These are phyloP conservation scores for Botrytis sinoallii DNA, from an alignment of 2,329 filamentous ascomycete species.

Conservation along the genomic window DNA sequence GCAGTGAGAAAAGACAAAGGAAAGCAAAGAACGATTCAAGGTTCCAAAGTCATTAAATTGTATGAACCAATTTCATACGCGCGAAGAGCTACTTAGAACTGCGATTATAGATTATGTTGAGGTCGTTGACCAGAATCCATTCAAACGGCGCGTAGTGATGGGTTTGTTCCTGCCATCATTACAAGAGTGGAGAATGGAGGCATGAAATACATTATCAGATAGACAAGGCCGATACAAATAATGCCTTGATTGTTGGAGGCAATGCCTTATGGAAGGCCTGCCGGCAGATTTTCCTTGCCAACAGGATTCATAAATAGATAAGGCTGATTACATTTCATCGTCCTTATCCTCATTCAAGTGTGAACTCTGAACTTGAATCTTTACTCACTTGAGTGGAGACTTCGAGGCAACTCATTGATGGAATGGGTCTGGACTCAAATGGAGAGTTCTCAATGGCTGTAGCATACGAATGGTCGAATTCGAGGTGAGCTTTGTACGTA, in stretches of 20 bases:
- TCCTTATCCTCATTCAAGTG: background rate
- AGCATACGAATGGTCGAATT: background rate
- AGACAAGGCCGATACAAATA: background rate
- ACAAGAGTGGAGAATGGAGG: background rate
- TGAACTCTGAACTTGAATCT: background rate
- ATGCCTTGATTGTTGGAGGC: background rate
- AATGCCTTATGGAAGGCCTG: background rate
- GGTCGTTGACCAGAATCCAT: background rate
- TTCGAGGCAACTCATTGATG: no score
- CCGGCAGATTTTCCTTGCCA: background rate
- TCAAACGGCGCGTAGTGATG: background rate
- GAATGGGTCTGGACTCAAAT: background rate
- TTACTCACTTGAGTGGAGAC: background rate
- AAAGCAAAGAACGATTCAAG: background rate
- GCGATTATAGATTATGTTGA: background rate
- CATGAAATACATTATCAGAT: background rate
- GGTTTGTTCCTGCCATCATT: background rate
- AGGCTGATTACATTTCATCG: background rate
- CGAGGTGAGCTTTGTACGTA: background rate
- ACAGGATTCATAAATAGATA: background rate
- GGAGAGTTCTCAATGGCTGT: background rate
- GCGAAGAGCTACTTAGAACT: background rate
- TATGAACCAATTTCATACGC: background rate
- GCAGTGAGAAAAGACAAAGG: background rate
- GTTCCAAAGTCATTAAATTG: background rate